Conservation (phyloP, 495 filamentous ascomycete species). For the Hyaloscypha hepaticicola region DNA sequence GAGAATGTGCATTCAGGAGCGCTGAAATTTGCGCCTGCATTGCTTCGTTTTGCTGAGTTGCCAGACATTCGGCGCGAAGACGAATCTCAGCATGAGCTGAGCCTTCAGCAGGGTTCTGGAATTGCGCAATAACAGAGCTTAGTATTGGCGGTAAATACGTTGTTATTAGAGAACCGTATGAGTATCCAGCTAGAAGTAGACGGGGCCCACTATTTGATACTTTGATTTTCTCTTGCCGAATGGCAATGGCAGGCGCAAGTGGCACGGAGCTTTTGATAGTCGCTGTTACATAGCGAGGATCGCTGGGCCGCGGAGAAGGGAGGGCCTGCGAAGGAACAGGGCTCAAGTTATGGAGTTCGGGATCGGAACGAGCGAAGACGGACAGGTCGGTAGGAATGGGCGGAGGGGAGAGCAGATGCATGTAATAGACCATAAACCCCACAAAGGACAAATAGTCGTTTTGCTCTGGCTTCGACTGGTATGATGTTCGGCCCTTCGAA, state of each 20-base stretch:
- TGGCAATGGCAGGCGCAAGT: background rate
- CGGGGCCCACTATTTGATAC: constrained; percentile 21
- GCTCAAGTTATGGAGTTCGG: constrained; percentile 20
- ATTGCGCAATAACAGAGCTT: constrained; percentile 55
- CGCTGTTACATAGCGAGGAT: background rate
- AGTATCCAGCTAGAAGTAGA: constrained; percentile 79
- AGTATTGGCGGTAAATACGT: constrained; percentile 62
- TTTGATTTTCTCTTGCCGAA: background rate
- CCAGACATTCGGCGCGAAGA: constrained; percentile 61
- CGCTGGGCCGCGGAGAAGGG: constrained; percentile 12
- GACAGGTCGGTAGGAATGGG: constrained; percentile 5
- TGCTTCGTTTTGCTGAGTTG: constrained; percentile 50
- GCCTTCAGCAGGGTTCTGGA: constrained; percentile 49
- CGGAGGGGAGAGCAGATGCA: constrained; percentile 46
- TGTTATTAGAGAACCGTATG: constrained; percentile 84
- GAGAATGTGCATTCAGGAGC: constrained; percentile 10
- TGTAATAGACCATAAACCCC: constrained; percentile 73
- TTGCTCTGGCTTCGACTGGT: constrained; percentile 77
- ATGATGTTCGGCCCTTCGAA: constrained; percentile 76
- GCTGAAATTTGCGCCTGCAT: constrained; percentile 39
- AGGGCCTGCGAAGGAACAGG: constrained; percentile 29
- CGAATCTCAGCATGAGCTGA: constrained; percentile 64
- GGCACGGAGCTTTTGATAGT: background rate
- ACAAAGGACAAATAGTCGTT: constrained; percentile 78
- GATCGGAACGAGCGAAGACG: constrained; percentile 9